phyloP scores from a whole-genome alignment of 306 rosid genomes.

The Lathyrus aphaca region DNA sequence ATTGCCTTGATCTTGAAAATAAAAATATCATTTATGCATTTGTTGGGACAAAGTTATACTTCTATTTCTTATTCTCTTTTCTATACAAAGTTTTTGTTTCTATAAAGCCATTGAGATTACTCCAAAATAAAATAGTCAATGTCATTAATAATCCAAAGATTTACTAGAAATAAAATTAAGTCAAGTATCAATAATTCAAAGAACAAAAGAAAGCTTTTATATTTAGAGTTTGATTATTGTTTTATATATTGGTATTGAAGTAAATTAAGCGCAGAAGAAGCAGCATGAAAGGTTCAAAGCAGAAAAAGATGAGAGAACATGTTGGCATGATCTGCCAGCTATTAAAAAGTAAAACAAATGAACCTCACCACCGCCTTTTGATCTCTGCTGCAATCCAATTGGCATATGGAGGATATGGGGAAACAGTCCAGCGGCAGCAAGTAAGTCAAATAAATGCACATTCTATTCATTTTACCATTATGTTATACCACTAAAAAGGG shows the following conservation, averaged over 20 bases:
- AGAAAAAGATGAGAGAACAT: conserved; percentile 17
- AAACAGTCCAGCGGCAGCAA: neutral
- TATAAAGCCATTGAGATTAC: neutral
- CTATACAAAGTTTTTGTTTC: too few species aligned
- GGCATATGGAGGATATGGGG: conserved; percentile 6
- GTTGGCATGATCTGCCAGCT: conserved; percentile 37
- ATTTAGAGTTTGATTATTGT: neutral
- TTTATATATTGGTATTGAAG: neutral
- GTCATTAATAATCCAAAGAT: neutral
- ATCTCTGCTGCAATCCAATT: conserved; percentile 26
- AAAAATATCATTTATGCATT: neutral
- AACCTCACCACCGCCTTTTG: conserved; percentile 43
- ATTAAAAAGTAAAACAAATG: conserved; percentile 2
- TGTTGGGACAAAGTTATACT: too few species aligned
- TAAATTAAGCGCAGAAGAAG: conserved; percentile 12
- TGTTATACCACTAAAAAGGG: too few species aligned
- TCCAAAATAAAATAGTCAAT: neutral
- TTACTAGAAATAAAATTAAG: neutral
- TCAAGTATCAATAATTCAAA: neutral
- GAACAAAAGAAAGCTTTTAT: too few species aligned
- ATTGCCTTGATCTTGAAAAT: neutral
- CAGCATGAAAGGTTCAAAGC: conserved; percentile 25
- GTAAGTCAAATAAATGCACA: neutral
- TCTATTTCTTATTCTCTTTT: too few species aligned
- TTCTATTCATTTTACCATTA: too few species aligned